Conservation (phyloP, 148 eudicot genomes). For the Vaccinium myrtillus region DNA sequence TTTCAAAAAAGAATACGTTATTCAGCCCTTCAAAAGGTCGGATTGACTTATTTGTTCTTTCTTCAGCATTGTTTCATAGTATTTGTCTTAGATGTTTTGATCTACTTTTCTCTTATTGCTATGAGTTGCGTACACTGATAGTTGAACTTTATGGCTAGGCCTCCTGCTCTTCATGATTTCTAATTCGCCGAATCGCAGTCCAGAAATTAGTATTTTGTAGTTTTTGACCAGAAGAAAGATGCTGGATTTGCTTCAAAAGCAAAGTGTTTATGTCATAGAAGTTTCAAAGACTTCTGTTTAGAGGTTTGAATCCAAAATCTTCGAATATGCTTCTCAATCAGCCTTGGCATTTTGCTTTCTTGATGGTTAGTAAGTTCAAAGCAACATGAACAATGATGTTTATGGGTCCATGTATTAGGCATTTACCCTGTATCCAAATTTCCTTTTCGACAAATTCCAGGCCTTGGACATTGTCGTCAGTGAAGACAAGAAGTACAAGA, state of each 20-base stretch:
- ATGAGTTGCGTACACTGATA: too few relatives aligned
- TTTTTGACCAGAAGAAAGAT: not conserved
- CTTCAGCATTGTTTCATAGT: too few relatives aligned
- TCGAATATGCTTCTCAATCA: not conserved
- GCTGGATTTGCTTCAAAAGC: not conserved
- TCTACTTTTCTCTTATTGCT: too few relatives aligned
- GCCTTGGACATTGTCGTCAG: conserved; percentile 87
- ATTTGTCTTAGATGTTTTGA: too few relatives aligned
- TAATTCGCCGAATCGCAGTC: too few relatives aligned
- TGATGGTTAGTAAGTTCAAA: not conserved
- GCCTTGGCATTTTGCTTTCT: not conserved
- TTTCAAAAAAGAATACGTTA: too few relatives aligned
- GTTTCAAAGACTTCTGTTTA: not conserved
- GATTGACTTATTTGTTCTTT: too few relatives aligned
- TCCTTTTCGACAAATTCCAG: conserved; percentile 30
- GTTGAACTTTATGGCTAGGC: not conserved
- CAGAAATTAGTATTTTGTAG: too few relatives aligned
- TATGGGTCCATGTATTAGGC: not conserved
- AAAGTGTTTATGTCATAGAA: not conserved
- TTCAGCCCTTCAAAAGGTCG: too few relatives aligned
- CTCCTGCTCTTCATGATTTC: not conserved
- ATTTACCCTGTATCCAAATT: not conserved
- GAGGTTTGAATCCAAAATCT: not conserved
- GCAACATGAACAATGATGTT: not conserved
- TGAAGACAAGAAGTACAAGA: conserved; percentile 78